Evolutionary conservation across 1,284 basidiomycete species (phyloP), one percentile per base, ranked within the genome.

Genomic region (Serendipita sp.): DNA sequence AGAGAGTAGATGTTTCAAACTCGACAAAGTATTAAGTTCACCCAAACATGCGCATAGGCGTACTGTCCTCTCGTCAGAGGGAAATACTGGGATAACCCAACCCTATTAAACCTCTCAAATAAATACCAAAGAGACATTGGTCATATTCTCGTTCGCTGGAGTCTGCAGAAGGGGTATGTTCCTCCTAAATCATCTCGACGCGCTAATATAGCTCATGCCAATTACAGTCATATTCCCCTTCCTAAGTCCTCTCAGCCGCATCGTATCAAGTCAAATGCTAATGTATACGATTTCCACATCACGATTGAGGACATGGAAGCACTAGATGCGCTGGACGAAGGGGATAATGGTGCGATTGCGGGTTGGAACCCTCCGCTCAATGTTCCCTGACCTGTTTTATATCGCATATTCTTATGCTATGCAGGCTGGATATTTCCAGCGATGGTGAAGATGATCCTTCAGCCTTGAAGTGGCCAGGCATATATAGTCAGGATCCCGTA

Each of bases 81-180:
- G 0, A 72, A 80, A 49, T 77, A 84, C 72, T 58, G 53, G 53
- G 77, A 82, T 42, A 70, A 87, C 67, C 75, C 79, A 0, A 75
- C 76, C 1, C 75, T 91, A 61, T 71, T 73, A 41, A 70, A 73
- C 35, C 70, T 90, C 2, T 79, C 85, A 0, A 70, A 76, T 34
- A 88, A 86, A 75, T 84, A 82, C 62, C 34, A 70, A 60, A 64
- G 32, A 34, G 60, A 15, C 50, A n/a, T 29, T 12, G 84, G 86
- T 1, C 91, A 92, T 68, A 78, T 93, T 60, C 77, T 93, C 34
- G 74, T 93, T 64, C 79, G 91, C 12, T 93, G 90, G 90, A 89
- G 85, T 58, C 73, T 93, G 53, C 91, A 58, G 29, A 83, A 82
- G 70, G 87, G 87, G 84, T 88, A 67, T 60, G 81, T 72, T 22